These are phyloP conservation scores for Chaetomidium leptoderma DNA, from an alignment of 495 filamentous ascomycete genomes.

Conservation along the genomic window DNA sequence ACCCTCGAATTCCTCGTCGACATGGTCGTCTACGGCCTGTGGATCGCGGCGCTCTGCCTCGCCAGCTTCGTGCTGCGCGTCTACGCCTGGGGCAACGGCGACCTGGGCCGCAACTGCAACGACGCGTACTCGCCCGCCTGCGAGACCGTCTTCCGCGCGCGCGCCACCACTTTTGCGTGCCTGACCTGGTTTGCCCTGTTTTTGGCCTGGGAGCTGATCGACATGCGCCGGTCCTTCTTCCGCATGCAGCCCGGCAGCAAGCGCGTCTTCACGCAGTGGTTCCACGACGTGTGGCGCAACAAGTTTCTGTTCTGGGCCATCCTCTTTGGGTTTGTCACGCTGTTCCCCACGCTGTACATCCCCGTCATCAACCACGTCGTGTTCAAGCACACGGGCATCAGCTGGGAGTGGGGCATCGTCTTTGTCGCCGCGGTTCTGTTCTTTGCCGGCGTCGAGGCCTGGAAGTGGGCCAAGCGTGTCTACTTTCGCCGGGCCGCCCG, in stretches of 20 bases:
- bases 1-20: slow-evolving; percentile 63
- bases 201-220: slow-evolving; percentile 70
- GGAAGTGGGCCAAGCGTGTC: slow-evolving; percentile 60
- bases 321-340: slow-evolving; percentile 59
- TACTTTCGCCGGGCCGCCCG: slow-evolving; percentile 19
- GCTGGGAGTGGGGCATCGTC: slow-evolving; percentile 68
- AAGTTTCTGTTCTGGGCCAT: slow-evolving; percentile 72
- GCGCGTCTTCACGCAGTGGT: slow-evolving; percentile 49
- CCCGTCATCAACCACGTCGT: slow-evolving; percentile 63
- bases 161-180: slow-evolving; percentile 71
- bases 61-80: slow-evolving; percentile 45
- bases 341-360: slow-evolving; percentile 71
- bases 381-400: slow-evolving; percentile 68
- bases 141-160: slow-evolving; percentile 65
- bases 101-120: slow-evolving; percentile 64
- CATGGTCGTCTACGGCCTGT: slow-evolving; percentile 67
- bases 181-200: slow-evolving; percentile 70
- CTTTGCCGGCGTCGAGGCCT: slow-evolving; percentile 57
- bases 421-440: slow-evolving; percentile 56
- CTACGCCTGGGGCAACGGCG: slow-evolving; percentile 65
- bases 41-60: slow-evolving; percentile 58
- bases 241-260: slow-evolving; percentile 56
- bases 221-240: slow-evolving; percentile 64
- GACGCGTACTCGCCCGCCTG: slow-evolving; percentile 50
- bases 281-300: slow-evolving; percentile 65